These are phyloP conservation scores for Tulasnella calospora DNA, from an alignment of 768 basidiomycete genomes.

Conservation along the genomic window DNA sequence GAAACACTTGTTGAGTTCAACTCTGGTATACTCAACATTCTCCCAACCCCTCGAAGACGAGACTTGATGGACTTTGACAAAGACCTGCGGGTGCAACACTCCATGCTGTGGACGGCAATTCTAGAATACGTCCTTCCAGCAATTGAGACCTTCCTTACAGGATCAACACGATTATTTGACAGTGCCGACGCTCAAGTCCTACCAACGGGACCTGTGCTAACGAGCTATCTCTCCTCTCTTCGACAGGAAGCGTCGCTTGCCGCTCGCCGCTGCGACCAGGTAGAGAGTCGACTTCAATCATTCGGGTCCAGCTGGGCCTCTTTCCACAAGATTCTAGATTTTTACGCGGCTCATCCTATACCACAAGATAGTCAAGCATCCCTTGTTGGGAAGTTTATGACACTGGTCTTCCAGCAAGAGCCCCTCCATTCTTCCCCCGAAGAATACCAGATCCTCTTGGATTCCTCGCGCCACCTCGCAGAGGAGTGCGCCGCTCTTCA, in stretches of 20 bases:
- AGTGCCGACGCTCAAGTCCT: not conserved
- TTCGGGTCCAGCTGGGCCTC: not conserved
- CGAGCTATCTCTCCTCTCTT: not conserved
- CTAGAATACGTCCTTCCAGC: not conserved
- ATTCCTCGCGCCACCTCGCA: not conserved
- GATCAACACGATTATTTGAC: not conserved
- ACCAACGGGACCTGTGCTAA: not conserved
- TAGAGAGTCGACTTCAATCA: not conserved
- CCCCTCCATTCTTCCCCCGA: not conserved
- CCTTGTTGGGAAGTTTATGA: not conserved
- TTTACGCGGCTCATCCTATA: not conserved
- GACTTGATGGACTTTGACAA: not conserved
- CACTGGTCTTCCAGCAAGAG: not conserved
- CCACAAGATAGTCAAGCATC: not conserved
- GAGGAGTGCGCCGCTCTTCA: not conserved
- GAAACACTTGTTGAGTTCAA: not conserved
- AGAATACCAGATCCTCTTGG: not conserved
- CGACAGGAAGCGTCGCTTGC: not conserved
- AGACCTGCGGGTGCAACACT: conserved; percentile 4
- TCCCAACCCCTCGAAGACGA: not conserved
- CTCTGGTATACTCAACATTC: not conserved
- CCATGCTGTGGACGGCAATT: not conserved
- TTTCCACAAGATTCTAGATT: not conserved
- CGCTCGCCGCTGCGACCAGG: not conserved
- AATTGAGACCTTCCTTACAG: not conserved